phyloP scores from a whole-genome alignment of 2,329 filamentous ascomycete species.

The Escovopsis sp. region DNA sequence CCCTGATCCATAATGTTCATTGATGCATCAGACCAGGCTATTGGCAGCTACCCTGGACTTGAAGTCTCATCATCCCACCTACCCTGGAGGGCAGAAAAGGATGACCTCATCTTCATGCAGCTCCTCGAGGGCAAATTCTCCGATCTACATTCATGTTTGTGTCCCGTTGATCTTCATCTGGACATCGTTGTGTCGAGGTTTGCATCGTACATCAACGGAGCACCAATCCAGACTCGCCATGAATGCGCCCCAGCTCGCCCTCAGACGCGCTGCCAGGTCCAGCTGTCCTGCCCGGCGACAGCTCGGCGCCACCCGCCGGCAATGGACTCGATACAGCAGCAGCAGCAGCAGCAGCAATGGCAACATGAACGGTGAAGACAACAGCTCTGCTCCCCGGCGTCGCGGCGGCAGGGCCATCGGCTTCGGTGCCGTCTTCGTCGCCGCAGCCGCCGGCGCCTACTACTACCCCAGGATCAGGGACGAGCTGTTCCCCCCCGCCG shows the following conservation, averaged over 20 bases:
- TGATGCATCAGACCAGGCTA: no score
- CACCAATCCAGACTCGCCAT: constrained; percentile 9
- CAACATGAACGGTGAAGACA: constrained; percentile 5
- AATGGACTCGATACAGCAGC: constrained; percentile 17
- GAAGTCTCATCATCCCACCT: no score
- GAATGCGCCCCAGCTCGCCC: constrained; percentile 16
- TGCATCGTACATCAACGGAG: not conserved
- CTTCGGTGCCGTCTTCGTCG: constrained; percentile 20
- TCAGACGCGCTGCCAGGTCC: constrained; percentile 14
- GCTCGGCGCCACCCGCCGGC: constrained; percentile 10
- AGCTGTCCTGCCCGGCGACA: constrained; percentile 10
- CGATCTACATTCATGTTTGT: no score
- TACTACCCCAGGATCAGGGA: constrained; percentile 21
- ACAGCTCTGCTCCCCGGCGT: constrained; percentile 6
- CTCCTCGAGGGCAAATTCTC: no score
- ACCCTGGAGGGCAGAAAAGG: no score
- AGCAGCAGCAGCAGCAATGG: no score
- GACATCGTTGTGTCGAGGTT: not conserved
- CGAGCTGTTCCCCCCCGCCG: constrained; percentile 9
- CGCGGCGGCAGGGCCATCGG: constrained; percentile 16
- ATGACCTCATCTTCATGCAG: no score
- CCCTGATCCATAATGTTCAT: no score
- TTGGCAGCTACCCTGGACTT: no score
- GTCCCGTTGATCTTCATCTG: no score
- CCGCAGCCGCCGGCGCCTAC: constrained; percentile 23